Conservation (phyloP, 2,329 filamentous ascomycete genomes). For the Acrocalymma vagum region DNA sequence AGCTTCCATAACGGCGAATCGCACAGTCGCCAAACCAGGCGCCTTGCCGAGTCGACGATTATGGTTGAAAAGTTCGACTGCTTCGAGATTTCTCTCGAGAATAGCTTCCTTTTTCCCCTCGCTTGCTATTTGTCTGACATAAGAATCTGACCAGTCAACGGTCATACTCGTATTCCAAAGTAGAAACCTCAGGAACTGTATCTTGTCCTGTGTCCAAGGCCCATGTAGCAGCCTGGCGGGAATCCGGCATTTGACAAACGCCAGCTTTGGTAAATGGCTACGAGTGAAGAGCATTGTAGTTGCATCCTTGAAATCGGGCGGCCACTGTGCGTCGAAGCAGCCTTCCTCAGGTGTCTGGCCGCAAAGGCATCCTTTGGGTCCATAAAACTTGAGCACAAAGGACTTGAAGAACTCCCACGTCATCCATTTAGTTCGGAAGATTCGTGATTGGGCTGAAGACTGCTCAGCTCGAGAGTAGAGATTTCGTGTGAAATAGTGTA, state of each 20-base stretch:
- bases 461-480: slow-evolving; percentile 18
- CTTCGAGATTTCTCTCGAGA: slow-evolving; percentile 35
- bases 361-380: slow-evolving; percentile 35
- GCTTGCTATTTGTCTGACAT: slow-evolving; percentile 11
- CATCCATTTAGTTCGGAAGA: slow-evolving; percentile 43
- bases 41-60: slow-evolving; percentile 38
- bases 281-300: slow-evolving; percentile 37
- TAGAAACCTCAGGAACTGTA: slow-evolving; percentile 41
- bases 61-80: slow-evolving; percentile 44
- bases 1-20: slow-evolving; percentile 37
- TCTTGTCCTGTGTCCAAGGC: slow-evolving; percentile 36
- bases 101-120: slow-evolving; percentile 37
- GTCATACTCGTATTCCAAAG: slow-evolving; percentile 41
- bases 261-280: slow-evolving; percentile 34
- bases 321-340: slow-evolving; percentile 41
- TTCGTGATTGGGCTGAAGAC: slow-evolving; percentile 27
- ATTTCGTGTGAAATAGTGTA: slow-evolving; percentile 26
- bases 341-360: slow-evolving; percentile 26
- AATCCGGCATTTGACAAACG: slow-evolving; percentile 37
- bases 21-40: slow-evolving; percentile 28
- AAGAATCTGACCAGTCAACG: slow-evolving; percentile 36
- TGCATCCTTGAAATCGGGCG: slow-evolving; percentile 36
- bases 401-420: slow-evolving; percentile 42
- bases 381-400: slow-evolving; percentile 28
- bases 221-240: slow-evolving; percentile 37